Percentiles rank a stretch among this genome's conserved stretches.
Evolutionary conservation across 495 filamentous ascomycete species (phyloP).

Genomic region (Lasiosphaeria hispida): DNA sequence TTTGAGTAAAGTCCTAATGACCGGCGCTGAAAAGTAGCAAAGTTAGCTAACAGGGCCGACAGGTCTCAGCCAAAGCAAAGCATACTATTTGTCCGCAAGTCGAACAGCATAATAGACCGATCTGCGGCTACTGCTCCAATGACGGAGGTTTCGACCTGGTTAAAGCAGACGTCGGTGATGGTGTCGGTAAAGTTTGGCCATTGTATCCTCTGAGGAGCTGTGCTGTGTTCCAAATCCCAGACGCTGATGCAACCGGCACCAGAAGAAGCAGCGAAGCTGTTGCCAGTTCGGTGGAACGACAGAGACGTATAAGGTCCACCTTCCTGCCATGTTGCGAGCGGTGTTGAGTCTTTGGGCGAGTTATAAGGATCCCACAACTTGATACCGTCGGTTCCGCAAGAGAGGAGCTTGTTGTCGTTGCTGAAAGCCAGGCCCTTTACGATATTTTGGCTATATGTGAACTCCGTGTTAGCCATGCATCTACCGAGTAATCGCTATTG

Average conservation of each 20-base stretch:
- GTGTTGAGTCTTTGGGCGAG: constrained; percentile 57
- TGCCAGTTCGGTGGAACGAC: constrained; percentile 71
- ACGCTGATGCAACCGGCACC: constrained; percentile 85
- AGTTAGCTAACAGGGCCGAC: background rate
- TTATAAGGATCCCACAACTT: constrained; percentile 92
- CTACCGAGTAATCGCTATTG: background rate
- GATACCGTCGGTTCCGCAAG: constrained; percentile 83
- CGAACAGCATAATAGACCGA: constrained; percentile 76
- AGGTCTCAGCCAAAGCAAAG: background rate
- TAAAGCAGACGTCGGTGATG: constrained; percentile 87
- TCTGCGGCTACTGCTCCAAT: constrained; percentile 81
- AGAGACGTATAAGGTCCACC: constrained; percentile 77
- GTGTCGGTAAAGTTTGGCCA: constrained; percentile 90
- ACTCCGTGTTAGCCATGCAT: background rate
- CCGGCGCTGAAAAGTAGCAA: constrained; percentile 55
- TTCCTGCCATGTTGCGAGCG: constrained; percentile 80
- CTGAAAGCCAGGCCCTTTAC: constrained; percentile 93
- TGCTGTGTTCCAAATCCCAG: constrained; percentile 64
- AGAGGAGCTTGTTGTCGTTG: constrained; percentile 76
- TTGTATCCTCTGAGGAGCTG: constrained; percentile 73
- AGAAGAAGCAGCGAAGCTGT: constrained; percentile 73
- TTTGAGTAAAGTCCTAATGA: constrained; percentile 73
- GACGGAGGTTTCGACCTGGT: constrained; percentile 89
- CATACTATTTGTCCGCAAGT: constrained; percentile 67
- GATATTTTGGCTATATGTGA: constrained; percentile 54